Evolutionary conservation across 192 early-diverging fungal species (phyloP).

Genomic region (Mortierella antarctica): DNA sequence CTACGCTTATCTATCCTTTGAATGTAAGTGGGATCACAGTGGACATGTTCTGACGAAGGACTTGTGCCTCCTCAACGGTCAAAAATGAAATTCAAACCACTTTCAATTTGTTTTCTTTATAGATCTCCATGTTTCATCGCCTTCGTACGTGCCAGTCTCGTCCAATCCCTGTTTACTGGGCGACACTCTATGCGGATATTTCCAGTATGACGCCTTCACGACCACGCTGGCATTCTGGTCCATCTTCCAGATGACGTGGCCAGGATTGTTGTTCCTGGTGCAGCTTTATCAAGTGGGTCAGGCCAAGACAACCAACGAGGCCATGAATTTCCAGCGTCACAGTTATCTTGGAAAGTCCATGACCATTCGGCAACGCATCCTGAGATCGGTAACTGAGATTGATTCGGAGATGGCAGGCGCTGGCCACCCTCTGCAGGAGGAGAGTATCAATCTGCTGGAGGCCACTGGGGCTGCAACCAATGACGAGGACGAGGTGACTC

Average conservation of each 20-base stretch:
- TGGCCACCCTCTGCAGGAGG: constrained; percentile 35
- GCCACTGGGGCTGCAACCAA: constrained; percentile 34
- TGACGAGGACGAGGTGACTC: constrained; percentile 40
- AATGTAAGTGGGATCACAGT: constrained; percentile 64
- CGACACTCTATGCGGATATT: constrained; percentile 72
- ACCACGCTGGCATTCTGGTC: constrained; percentile 79
- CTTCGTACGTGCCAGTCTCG: constrained; percentile 64
- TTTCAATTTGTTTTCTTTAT: not conserved
- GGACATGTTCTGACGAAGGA: too few species aligned
- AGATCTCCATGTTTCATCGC: constrained; percentile 58
- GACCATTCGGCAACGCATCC: constrained; percentile 56
- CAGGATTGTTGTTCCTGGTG: constrained; percentile 74
- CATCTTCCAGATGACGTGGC: constrained; percentile 84
- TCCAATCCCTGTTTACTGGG: constrained; percentile 70
- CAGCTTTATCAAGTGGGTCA: constrained; percentile 84
- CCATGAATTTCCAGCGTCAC: constrained; percentile 83
- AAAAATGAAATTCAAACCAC: not conserved
- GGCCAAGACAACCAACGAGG: constrained; percentile 92
- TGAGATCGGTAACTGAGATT: constrained; percentile 61
- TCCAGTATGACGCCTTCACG: constrained; percentile 80
- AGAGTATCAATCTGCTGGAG: constrained; percentile 44
- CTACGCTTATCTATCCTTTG: constrained; percentile 69
- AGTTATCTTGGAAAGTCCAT: constrained; percentile 51
- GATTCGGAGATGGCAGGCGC: constrained; percentile 56
- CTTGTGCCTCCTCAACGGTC: not conserved